phyloP scores from a whole-genome alignment of 345 rosid species.

The Brassica incana region DNA sequence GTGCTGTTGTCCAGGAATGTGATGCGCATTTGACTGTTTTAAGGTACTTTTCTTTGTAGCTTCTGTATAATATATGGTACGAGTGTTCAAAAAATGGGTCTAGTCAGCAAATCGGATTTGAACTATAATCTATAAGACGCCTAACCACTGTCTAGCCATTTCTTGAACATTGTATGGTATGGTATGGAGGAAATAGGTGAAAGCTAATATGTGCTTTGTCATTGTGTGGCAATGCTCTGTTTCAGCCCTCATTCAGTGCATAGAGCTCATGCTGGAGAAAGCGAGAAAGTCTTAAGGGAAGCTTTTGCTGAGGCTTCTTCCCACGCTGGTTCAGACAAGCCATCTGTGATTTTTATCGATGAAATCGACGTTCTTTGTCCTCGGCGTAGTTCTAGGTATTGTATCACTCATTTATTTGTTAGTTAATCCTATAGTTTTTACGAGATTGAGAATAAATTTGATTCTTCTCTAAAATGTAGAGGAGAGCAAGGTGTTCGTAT shows the following conservation, averaged over 20 bases:
- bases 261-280: slow-evolving; percentile 84
- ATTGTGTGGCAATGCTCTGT: slow-evolving; percentile 24
- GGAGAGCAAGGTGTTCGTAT: slow-evolving; percentile 77
- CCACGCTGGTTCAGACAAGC: slow-evolving; percentile 58
- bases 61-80: background rate
- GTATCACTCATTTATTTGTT: background rate
- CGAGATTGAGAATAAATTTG: too few relatives aligned
- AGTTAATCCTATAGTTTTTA: background rate
- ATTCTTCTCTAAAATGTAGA: slow-evolving; percentile 47
- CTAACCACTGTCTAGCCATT: too few relatives aligned
- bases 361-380: slow-evolving; percentile 92
- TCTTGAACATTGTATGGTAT: background rate
- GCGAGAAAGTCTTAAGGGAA: slow-evolving; percentile 74
- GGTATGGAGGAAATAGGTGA: background rate
- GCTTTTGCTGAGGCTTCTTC: slow-evolving; percentile 77
- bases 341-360: slow-evolving; percentile 82
- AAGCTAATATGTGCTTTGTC: slow-evolving; percentile 40
- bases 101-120: background rate
- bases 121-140: background rate
- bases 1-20: slow-evolving; percentile 84
- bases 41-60: slow-evolving; percentile 50
- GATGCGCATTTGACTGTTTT: slow-evolving; percentile 72
- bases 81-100: background rate
- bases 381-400: slow-evolving; percentile 66
- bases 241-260: slow-evolving; percentile 81